Percentiles rank a stretch among this genome's conserved stretches.
phyloP scores from a whole-genome alignment of 805 yeast genomes.

The Ogataea pilisensis region DNA sequence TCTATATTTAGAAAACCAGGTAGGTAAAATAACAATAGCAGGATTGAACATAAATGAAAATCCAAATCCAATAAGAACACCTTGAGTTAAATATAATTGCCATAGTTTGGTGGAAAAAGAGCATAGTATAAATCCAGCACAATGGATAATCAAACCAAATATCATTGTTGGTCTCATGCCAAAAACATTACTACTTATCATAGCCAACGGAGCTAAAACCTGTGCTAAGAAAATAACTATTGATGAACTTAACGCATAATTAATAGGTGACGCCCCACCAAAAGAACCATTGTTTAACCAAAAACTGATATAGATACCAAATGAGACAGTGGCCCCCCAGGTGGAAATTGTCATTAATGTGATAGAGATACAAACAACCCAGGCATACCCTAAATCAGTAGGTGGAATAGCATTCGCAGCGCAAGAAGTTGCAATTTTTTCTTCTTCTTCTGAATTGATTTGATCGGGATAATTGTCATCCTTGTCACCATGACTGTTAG shows the following conservation, averaged over 20 bases:
- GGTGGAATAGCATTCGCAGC: conserved; percentile 40
- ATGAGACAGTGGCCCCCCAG: conserved; percentile 65
- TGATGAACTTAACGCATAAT: conserved; percentile 62
- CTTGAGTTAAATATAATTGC: conserved; percentile 51
- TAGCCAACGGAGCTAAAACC: conserved; percentile 20
- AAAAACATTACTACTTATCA: conserved; percentile 12
- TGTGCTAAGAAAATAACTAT: conserved; percentile 18
- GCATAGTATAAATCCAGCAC: conserved; percentile 47
- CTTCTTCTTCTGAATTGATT: conserved; percentile 1
- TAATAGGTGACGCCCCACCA: conserved; percentile 47
- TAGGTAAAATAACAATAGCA: conserved; percentile 42
- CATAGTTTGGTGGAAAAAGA: conserved; percentile 46
- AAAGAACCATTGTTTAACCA: conserved; percentile 46
- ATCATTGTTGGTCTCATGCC: conserved; percentile 21
- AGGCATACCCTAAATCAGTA: conserved; percentile 54
- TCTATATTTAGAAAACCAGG: conserved; percentile 49
- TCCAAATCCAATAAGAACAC: conserved; percentile 46
- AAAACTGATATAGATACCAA: conserved; percentile 53
- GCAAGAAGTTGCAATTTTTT: no score
- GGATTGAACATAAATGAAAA: conserved; percentile 51
- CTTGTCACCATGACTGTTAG: not conserved
- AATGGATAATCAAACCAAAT: conserved; percentile 40
- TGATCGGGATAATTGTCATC: no score
- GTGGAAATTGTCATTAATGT: conserved; percentile 45
- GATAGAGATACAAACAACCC: conserved; percentile 43